Evolutionary conservation across 257 asterid species (phyloP), one percentile per base, ranked within the genome.

Genomic region (Ilex asprella): DNA sequence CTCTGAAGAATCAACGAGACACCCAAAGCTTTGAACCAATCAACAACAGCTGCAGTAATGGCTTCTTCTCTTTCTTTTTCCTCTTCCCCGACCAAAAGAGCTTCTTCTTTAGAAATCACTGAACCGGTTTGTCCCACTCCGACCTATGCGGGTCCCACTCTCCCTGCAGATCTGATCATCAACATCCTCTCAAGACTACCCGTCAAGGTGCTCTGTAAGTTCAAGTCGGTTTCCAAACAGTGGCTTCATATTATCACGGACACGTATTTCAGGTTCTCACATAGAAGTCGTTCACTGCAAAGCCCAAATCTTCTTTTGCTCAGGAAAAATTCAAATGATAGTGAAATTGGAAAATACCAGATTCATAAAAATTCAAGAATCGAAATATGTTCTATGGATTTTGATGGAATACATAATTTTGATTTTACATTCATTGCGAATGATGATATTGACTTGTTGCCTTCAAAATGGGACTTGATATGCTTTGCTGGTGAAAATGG

Each of bases 171-270:
- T 76, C 59, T 84, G 51, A 49, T 79, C 56, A 60, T 66, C 77
- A 60, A 73, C 80, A 74, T 84, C 75, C 77, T 84, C 51, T 46
- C 59, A 2, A 72, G 72, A 62, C 79, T 78, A 7, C 91, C 85
- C 0, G 75, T 78, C 41, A 84, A 70, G 61, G 61, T 81, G 12
- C 61, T 84, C 46, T 79, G 84, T 69, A 84, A 72, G 79, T 81
- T 72, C 76, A 84, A 73, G 67, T 78, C 75, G 49, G 85, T 84
- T 58, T 84, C 85, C 1, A 81, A 78, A 77, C 69, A 76, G 67
- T 84, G 87, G 87, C 79, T 70, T 31, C 60, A 59, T 7, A 58
- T 76, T 65, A 81, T 78, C 53, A 64, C 74, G 11, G 80, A 76
- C 67, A 68, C 80, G 3, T 63, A 70, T 59, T 81, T 84, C 69